Percentiles rank a stretch among this genome's conserved stretches.
These are phyloP conservation scores for Apiospora aurea DNA, from an alignment of 2,329 filamentous ascomycete species.

Conservation along the genomic window DNA sequence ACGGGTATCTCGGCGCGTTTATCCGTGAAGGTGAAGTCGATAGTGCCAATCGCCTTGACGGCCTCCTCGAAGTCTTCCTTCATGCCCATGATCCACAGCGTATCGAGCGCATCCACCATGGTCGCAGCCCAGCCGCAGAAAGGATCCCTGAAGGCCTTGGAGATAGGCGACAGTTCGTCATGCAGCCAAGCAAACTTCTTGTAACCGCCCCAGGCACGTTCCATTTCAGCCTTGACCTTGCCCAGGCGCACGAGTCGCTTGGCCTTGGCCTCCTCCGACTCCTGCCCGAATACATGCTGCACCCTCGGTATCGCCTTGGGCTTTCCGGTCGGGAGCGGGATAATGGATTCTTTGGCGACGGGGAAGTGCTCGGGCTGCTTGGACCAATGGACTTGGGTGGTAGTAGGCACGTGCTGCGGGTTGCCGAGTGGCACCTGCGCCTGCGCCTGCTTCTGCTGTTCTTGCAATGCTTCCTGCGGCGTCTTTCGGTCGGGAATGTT, in stretches of 20 bases:
- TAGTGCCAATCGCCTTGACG: slow-evolving; percentile 60
- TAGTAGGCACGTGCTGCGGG: slow-evolving; percentile 33
- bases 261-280: slow-evolving; percentile 65
- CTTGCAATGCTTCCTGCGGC: slow-evolving; percentile 35
- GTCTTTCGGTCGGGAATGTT: slow-evolving; percentile 42
- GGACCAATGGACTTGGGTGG: slow-evolving; percentile 69
- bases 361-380: slow-evolving; percentile 81
- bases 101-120: slow-evolving; percentile 72
- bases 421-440: slow-evolving; percentile 36
- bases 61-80: slow-evolving; percentile 71
- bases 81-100: slow-evolving; percentile 77
- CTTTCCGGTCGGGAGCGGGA: slow-evolving; percentile 75
- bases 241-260: slow-evolving; percentile 70
- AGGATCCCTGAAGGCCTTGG: slow-evolving; percentile 72
- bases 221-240: slow-evolving; percentile 76
- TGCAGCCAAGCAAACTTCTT: slow-evolving; percentile 81
- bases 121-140: slow-evolving; percentile 83
- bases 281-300: slow-evolving; percentile 75
- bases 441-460: slow-evolving; percentile 31
- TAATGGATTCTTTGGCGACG: slow-evolving; percentile 72
- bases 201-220: slow-evolving; percentile 84
- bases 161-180: slow-evolving; percentile 82
- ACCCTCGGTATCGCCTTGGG: slow-evolving; percentile 77
- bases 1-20: slow-evolving; percentile 76
- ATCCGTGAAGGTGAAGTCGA: slow-evolving; percentile 81